A percentile compares a stretch with the other conserved stretches of the same genome.
Conservation (phyloP, 2,329 filamentous ascomycete genomes). For the Cucurbitaria berberidis region DNA sequence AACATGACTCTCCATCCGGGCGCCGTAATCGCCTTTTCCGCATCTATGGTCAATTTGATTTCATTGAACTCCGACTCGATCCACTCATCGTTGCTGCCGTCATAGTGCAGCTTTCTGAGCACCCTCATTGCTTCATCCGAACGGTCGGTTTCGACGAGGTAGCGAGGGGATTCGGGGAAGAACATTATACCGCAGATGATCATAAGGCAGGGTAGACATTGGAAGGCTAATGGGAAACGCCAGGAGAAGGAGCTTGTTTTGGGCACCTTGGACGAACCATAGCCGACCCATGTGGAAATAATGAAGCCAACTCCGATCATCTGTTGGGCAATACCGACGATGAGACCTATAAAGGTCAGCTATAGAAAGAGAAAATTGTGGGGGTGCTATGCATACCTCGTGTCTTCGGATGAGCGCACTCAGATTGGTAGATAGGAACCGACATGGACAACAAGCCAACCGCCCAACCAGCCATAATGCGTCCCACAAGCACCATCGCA, state of each 20-base stretch:
- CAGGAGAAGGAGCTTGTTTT: constrained; percentile 47
- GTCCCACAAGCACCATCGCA: constrained; percentile 63
- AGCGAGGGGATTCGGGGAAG: constrained; percentile 48
- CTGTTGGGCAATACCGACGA: constrained; percentile 64
- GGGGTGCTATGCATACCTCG: constrained; percentile 52
- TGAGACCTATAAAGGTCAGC: constrained; percentile 45
- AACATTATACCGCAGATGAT: constrained; percentile 53
- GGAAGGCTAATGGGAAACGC: constrained; percentile 56
- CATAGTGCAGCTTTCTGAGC: constrained; percentile 59
- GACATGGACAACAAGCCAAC: constrained; percentile 65
- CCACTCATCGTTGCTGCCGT: constrained; percentile 62
- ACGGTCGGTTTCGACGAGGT: constrained; percentile 56
- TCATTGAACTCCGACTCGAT: constrained; percentile 65
- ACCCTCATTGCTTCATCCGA: constrained; percentile 59
- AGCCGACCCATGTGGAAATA: constrained; percentile 61
- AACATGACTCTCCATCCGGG: constrained; percentile 65
- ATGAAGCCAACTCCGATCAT: constrained; percentile 65
- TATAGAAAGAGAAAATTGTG: background rate
- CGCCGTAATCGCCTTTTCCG: constrained; percentile 61
- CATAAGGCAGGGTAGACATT: constrained; percentile 53
- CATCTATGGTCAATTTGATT: constrained; percentile 67
- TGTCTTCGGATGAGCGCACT: constrained; percentile 64
- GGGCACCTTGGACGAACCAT: constrained; percentile 48
- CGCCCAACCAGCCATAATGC: constrained; percentile 65
- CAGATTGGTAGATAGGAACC: constrained; percentile 69